phyloP scores from a whole-genome alignment of 108 stramenopile species.

The Pseudonitzschia multiseries region DNA sequence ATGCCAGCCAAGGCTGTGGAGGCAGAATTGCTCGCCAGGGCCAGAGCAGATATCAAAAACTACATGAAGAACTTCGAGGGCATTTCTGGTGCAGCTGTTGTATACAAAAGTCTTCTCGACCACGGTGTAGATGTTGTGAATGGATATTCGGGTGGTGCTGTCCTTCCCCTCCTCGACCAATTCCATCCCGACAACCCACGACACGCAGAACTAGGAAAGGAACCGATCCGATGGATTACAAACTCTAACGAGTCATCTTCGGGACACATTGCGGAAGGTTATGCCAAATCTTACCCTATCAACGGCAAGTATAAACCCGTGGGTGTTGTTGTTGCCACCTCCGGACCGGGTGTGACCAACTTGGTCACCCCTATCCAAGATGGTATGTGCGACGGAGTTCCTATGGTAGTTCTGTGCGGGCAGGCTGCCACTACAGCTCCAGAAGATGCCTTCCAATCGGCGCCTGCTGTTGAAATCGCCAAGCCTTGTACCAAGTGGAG shows the following conservation, averaged over 20 bases:
- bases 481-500: slow-evolving; percentile 88
- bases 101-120: slow-evolving; percentile 83
- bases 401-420: slow-evolving; percentile 87
- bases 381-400: slow-evolving; percentile 89
- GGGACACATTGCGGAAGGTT: slow-evolving; percentile 89
- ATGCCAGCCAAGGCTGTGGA: slow-evolving; percentile 25
- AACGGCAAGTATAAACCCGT: slow-evolving; percentile 60
- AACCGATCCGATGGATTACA: slow-evolving; percentile 86
- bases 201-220: slow-evolving; percentile 44
- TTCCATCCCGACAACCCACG: slow-evolving; percentile 83
- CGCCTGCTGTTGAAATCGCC: slow-evolving; percentile 85
- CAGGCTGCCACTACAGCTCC: slow-evolving; percentile 88
- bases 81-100: slow-evolving; percentile 79
- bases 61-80: slow-evolving; percentile 57
- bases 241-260: slow-evolving; percentile 85
- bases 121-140: slow-evolving; percentile 83
- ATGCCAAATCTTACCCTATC: slow-evolving; percentile 79
- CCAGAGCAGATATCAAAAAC: slow-evolving; percentile 28
- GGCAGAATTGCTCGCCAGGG: slow-evolving; percentile 24
- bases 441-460: slow-evolving; percentile 81
- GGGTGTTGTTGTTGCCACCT: slow-evolving; percentile 89
- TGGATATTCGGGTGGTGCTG: slow-evolving; percentile 92
- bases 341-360: slow-evolving; percentile 91
- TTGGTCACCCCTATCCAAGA: slow-evolving; percentile 87
- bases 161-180: slow-evolving; percentile 86